Base-by-base conservation (phyloP, 306 rosid genomes). In the Pachyrhizus erosus region DNA sequence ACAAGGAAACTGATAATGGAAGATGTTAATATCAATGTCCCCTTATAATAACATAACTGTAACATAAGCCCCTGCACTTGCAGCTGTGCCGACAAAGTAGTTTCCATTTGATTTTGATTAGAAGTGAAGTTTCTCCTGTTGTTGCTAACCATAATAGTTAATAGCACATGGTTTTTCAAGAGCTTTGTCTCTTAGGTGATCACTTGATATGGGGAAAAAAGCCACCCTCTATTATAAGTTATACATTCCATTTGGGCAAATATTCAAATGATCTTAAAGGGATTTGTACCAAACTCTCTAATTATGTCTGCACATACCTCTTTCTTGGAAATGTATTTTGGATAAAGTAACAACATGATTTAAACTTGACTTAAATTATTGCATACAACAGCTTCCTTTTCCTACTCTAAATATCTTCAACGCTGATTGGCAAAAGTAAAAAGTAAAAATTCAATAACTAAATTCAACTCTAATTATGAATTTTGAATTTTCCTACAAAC, bases 321-420 rank as follows among this genome's bases (percentile, higher is more conserved):
- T 54, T 69, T 67, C 23, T 55, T 0, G 4, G 39, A 49, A 33
- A 49, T 31, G n/a, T 51, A 49, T 46, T 46, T 65, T 12, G 76
- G 78, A 58, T 42, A 80, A 80, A 71, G 78, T 27, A 45, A 46
- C 43, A 70, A 29, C 84, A 70, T 71, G 52, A 58, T 58, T 46
- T 21, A 21, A 70, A 80, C 79, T 13, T 57, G 40, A 72, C 79
- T 60, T 60, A 51, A 39, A 82, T 65, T 82, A 73, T 74, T 82
- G 69, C 51, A 65, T 5, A 34, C 51, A 55, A 55, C 67, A 34
- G 40, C 46, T 37, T 51, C 70, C 39, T 34, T 64, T 69, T 72
- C 23, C 54, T 61, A 40, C 74, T 81, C 78, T 12, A 45, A 27
- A 71, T 15, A 33, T 81, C 65, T 60, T 73, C 51, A 15, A 23